A percentile compares a stretch with the other conserved stretches of the same genome.
phyloP scores from a whole-genome alignment of 345 rosid species.

The Leavenworthia alabamica region DNA sequence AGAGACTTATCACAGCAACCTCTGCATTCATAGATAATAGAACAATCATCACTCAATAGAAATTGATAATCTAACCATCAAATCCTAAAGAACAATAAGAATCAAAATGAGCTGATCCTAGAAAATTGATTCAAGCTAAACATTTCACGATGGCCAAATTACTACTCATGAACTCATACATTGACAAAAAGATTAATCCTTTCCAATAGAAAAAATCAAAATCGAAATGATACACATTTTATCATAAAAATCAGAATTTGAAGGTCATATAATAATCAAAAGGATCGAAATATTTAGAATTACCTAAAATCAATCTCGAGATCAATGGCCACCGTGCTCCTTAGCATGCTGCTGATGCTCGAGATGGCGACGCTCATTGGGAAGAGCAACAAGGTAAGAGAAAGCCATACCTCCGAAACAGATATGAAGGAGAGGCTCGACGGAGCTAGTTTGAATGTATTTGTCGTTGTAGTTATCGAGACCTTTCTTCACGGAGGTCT shows the following conservation, averaged over 20 bases:
- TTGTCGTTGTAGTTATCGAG: constrained; percentile 69
- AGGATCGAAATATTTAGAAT: too few species aligned
- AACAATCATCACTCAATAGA: constrained; percentile 1
- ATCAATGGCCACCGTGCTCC: constrained; percentile 69
- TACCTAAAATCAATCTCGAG: constrained; percentile 22
- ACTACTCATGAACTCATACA: too few species aligned
- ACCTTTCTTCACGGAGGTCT: constrained; percentile 47
- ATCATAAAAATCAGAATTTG: too few species aligned
- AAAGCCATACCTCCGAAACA: constrained; percentile 70
- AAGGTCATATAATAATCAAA: too few species aligned
- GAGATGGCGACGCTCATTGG: constrained; percentile 91
- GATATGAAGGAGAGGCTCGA: constrained; percentile 68
- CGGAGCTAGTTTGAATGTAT: constrained; percentile 75
- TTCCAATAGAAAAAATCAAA: too few species aligned
- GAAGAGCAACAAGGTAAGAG: constrained; percentile 83
- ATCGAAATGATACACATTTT: neutral
- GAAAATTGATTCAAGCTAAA: too few species aligned
- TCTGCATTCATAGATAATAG: constrained; percentile 18
- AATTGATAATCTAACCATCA: too few species aligned
- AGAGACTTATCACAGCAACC: constrained; percentile 18
- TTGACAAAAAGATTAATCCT: too few species aligned
- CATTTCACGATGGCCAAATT: too few species aligned
- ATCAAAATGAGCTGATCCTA: too few species aligned
- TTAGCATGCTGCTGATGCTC: constrained; percentile 79
- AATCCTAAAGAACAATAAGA: too few species aligned